These are phyloP conservation scores for Aspergillaceae sp. DNA, from an alignment of 2,329 filamentous ascomycete species.

Conservation along the genomic window DNA sequence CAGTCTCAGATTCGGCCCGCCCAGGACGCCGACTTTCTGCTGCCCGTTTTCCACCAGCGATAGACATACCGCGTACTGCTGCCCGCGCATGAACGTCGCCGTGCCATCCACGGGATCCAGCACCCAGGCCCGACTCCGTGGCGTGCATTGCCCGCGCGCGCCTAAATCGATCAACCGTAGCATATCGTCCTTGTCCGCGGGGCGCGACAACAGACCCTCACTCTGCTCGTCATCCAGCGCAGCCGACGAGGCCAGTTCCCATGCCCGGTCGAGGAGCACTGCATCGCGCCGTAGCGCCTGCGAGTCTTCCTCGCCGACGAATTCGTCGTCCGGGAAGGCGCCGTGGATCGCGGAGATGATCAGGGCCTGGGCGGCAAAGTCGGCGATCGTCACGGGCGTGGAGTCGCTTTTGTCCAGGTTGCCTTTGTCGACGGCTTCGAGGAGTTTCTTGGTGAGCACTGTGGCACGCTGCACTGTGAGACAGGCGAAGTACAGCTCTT, in stretches of 20 bases:
- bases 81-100: conserved; percentile 50
- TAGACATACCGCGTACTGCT: conserved; percentile 56
- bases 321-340: conserved; percentile 48
- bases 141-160: conserved; percentile 33
- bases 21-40: conserved; percentile 52
- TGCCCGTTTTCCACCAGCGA: conserved; percentile 50
- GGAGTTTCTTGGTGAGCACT: conserved; percentile 48
- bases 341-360: conserved; percentile 49
- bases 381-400: conserved; percentile 55
- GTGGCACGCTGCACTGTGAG: conserved; percentile 49
- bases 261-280: conserved; percentile 45
- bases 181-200: conserved; percentile 46
- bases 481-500: conserved; percentile 29
- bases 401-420: conserved; percentile 50
- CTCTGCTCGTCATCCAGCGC: conserved; percentile 25
- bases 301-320: conserved; percentile 55
- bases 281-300: conserved; percentile 44
- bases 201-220: conserved; percentile 31
- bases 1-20: conserved; percentile 52
- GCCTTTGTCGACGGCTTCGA: conserved; percentile 42
- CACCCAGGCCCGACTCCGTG: conserved; percentile 47
- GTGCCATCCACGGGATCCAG: conserved; percentile 60
- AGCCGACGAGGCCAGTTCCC: conserved; percentile 43
- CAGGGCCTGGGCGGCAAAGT: conserved; percentile 56
- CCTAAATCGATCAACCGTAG: conserved; percentile 55